Evolutionary conservation across 2,329 filamentous ascomycete genomes (phyloP), one percentile per base, ranked within the genome.

Genomic region (Talaromyces sp.): DNA sequence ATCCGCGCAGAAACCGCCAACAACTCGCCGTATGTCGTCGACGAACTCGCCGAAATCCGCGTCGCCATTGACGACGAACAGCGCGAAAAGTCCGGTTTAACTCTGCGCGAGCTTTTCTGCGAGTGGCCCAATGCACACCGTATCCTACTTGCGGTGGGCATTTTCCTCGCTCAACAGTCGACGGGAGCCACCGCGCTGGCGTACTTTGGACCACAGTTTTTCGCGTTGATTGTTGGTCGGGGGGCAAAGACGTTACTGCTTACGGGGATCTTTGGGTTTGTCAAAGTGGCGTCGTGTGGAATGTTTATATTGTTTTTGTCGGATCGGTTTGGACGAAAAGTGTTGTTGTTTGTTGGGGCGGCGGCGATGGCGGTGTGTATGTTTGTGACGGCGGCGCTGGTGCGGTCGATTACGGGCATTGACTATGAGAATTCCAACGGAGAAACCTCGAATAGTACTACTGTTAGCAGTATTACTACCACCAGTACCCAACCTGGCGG

Each of bases 141-240:
- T 1, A 68, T 81, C 2, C 63, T 76, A 31, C 73, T 79, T 3
- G 80, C 76, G 0, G 76, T 78, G 50, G 74, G 75, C 0, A 71
- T 84, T 53, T 84, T 84, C 65, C 74, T 78, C 1, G 79, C 79
- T 0, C 81, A 83, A 63, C 81, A 83, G 61, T 80, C 81, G 3
- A 84, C 81, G 1, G 82, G 81, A 1, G 80, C 81, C 6, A 84
- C 81, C 0, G 81, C 82, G 0, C 78, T 84, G 64, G 81, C 81
- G 13, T 83, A 83, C 68, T 84, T 82, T 58, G 80, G 80, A 0
- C 81, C 82, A 5, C 81, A 84, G 65, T 83, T 82, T 69, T 84
- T 84, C 67, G 77, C 77, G 21, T 70, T 82, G 0, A 75, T 83
- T 8, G 79, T 82, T 14, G 80, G 79, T 13, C 67, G 71, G n/a